Evolutionary conservation across 257 asterid genomes (phyloP).

Genomic region (Ilex aquifolium): DNA sequence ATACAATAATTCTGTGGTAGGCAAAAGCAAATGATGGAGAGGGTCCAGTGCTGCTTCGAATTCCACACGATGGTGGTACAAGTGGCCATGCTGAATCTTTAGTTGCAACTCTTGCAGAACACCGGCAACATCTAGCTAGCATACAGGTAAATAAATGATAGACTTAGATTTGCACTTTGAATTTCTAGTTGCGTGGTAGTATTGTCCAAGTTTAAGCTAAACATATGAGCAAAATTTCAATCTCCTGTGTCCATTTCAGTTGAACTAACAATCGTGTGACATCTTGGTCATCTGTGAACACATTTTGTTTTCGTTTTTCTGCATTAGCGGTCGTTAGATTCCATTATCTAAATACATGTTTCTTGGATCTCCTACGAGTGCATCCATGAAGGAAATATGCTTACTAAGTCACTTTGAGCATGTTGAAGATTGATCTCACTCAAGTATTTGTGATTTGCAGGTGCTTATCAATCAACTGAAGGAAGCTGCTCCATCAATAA

Average conservation of each 20-base stretch:
- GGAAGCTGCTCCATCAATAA: slow-evolving; percentile 92
- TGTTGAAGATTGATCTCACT: slow-evolving; percentile 7
- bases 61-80: slow-evolving; percentile 55
- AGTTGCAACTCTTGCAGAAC: slow-evolving; percentile 85
- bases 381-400: neutral
- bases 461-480: slow-evolving; percentile 93
- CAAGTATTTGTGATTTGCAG: slow-evolving; percentile 35
- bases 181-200: no score
- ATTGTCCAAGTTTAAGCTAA: no score
- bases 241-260: no score
- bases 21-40: slow-evolving; percentile 91
- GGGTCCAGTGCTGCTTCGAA: slow-evolving; percentile 88
- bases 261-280: no score
- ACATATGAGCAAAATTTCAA: no score
- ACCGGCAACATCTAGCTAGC: slow-evolving; percentile 86
- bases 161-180: no score
- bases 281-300: no score
- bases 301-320: no score
- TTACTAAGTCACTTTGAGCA: neutral
- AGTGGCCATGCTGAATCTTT: slow-evolving; percentile 90
- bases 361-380: no score
- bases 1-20: slow-evolving; percentile 33
- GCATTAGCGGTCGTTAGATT: no score
- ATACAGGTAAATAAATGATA: slow-evolving; percentile 58
- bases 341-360: no score